These are phyloP conservation scores for Chaetomidium leptoderma DNA, from an alignment of 495 filamentous ascomycete species.

Conservation along the genomic window DNA sequence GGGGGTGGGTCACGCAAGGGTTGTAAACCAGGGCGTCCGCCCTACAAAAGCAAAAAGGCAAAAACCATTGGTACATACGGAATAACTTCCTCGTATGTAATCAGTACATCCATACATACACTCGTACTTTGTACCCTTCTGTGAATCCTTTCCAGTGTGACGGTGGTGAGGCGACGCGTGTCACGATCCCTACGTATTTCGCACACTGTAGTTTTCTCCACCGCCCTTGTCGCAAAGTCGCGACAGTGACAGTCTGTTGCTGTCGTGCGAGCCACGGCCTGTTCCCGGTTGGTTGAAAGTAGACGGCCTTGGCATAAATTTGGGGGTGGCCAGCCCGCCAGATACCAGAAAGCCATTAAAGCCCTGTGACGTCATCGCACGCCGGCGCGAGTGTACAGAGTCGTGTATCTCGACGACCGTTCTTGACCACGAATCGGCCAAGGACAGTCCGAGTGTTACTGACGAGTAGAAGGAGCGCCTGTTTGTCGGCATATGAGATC, in stretches of 20 bases:
- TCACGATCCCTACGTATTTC: too few relatives aligned
- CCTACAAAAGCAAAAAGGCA: not conserved
- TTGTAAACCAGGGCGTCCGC: not conserved
- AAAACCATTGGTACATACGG: not conserved
- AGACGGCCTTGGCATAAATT: not conserved
- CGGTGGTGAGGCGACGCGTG: too few relatives aligned
- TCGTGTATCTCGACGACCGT: conserved; percentile 7
- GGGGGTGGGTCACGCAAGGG: not conserved
- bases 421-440: not conserved
- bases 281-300: not conserved
- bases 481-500: not conserved
- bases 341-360: not conserved
- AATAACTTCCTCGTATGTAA: too few relatives aligned
- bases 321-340: not conserved
- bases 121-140: too few relatives aligned
- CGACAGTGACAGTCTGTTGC: not conserved
- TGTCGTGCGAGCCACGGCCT: not conserved
- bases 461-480: too few relatives aligned
- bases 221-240: not conserved
- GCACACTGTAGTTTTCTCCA: not conserved
- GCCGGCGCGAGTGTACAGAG: not conserved
- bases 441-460: not conserved
- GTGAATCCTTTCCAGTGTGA: too few relatives aligned
- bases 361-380: conserved; percentile 6
- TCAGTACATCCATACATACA: too few relatives aligned